Base-by-base conservation (phyloP, 2,329 filamentous ascomycete genomes). In the Akanthomyces muscarius region DNA sequence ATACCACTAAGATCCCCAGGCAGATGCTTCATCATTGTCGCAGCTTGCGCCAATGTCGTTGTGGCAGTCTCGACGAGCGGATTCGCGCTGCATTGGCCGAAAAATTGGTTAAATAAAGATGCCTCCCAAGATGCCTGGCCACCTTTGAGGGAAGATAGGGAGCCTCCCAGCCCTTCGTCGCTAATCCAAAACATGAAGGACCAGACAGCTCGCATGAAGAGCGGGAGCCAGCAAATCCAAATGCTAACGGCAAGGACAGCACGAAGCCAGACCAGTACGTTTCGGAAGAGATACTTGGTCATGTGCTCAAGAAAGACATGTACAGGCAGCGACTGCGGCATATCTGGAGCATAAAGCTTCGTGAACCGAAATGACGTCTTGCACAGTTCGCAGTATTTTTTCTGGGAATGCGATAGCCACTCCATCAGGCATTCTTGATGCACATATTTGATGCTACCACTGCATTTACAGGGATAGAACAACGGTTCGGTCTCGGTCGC, bases 341-440 rank as follows among this genome's bases (percentile, higher is more conserved):
- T 99, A 72, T 93, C 86, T 4, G 92, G 92, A 65, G 93, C 88
- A 79, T 99, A 99, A 45, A 99, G 85, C 77, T 99, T 99, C 60
- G 95, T 99, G 80, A 99, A 99, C 65, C 92, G 90, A 73, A 98
- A 99, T 0, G 93, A 89, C 2, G 95, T 99, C 80, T 99, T 99
- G 86, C 95, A 99, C 42, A 99, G 87, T 80, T 99, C 95, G 82
- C 96, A 99, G 80, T 99, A 91, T 76, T 98, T 98, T 85, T 99
- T 99, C 75, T 99, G 93, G 1, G 95, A 98, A 76, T 99, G 96
- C 56, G 92, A 94, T 25, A 99, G 83, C 95, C 95, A 99, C 77
- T 98, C 93, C 89, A 99, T 97, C 76, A 99, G 80, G 75, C 95
- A 99, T 74, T 96, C 91, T 77, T 99, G 95, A 75, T 99, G 95